Conservation (phyloP, 169 alveolate species). For the Eimeria praecox region DNA sequence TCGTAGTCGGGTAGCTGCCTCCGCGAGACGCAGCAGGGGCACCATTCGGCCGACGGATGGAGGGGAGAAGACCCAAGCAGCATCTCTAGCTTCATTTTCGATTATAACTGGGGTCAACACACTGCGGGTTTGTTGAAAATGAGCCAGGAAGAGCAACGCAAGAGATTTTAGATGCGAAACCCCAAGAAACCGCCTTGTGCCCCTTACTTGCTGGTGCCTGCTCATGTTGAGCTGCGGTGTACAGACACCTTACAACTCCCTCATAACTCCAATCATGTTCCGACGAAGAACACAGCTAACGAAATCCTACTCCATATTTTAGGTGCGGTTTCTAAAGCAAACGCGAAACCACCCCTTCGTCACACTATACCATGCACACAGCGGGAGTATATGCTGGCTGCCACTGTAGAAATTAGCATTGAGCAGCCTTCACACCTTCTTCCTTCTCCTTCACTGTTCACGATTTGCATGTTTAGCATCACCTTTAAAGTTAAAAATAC, state of each 20-base stretch:
- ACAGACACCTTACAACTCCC: background rate
- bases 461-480: background rate
- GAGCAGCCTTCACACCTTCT: background rate
- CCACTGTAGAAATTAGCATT: background rate
- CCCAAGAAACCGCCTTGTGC: background rate
- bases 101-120: background rate
- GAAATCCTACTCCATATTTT: background rate
- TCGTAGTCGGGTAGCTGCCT: constrained; percentile 62
- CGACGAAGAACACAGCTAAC: background rate
- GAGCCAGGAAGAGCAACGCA: background rate
- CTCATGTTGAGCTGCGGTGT: constrained; percentile 16
- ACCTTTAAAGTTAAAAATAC: background rate
- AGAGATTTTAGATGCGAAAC: background rate
- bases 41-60: constrained; percentile 60
- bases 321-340: background rate
- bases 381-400: background rate
- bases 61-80: constrained; percentile 33
- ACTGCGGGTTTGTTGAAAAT: background rate
- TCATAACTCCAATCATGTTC: background rate
- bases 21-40: constrained; percentile 49
- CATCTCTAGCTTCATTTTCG: background rate
- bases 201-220: background rate
- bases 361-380: background rate
- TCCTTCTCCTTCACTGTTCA: background rate
- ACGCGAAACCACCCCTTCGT: background rate